A percentile compares a stretch with the other conserved stretches of the same genome.
Evolutionary conservation across 2,329 filamentous ascomycete genomes (phyloP).

Genomic region (Exserohilum rostratum): DNA sequence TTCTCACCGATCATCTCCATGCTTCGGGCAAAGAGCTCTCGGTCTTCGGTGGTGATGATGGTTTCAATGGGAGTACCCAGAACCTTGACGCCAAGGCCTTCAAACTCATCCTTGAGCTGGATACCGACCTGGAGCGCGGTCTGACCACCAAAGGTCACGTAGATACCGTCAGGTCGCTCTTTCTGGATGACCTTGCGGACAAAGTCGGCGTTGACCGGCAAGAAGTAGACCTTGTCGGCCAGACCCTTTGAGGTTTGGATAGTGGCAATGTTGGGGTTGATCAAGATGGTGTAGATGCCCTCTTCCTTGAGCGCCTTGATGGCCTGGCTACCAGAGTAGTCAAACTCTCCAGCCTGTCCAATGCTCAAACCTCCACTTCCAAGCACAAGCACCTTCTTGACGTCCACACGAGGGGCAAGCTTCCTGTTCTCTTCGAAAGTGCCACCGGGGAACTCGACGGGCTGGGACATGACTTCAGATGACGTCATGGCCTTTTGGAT

Average conservation of each 20-base stretch:
- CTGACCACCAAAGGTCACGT: constrained; percentile 96
- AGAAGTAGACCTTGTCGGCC: constrained; percentile 98
- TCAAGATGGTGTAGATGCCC: constrained; percentile 95
- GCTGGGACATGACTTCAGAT: constrained; percentile 68
- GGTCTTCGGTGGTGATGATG: constrained; percentile 97
- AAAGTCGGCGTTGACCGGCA: constrained; percentile 95
- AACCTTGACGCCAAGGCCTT: constrained; percentile 87
- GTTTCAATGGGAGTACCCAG: constrained; percentile 96
- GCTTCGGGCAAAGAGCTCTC: constrained; percentile 94
- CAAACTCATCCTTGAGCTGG: constrained; percentile 96
- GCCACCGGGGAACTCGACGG: constrained; percentile 88
- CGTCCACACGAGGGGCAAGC: constrained; percentile 76
- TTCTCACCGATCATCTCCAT: constrained; percentile 99
- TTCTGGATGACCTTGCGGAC: constrained; percentile 97
- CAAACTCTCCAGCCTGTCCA: constrained; percentile 96
- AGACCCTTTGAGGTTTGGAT: constrained; percentile 98
- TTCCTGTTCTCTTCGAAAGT: constrained; percentile 78
- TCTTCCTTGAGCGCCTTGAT: constrained; percentile 99
- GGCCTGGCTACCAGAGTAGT: constrained; percentile 97
- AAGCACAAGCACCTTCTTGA: constrained; percentile 93
- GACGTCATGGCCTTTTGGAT: constrained; percentile 75
- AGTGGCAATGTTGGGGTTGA: constrained; percentile 99
- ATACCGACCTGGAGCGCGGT: constrained; percentile 97
- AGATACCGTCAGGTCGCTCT: constrained; percentile 94
- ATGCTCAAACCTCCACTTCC: constrained; percentile 96